Conservation (phyloP, 2,329 filamentous ascomycete genomes). For the Myriosclerotinia duriaeana region DNA sequence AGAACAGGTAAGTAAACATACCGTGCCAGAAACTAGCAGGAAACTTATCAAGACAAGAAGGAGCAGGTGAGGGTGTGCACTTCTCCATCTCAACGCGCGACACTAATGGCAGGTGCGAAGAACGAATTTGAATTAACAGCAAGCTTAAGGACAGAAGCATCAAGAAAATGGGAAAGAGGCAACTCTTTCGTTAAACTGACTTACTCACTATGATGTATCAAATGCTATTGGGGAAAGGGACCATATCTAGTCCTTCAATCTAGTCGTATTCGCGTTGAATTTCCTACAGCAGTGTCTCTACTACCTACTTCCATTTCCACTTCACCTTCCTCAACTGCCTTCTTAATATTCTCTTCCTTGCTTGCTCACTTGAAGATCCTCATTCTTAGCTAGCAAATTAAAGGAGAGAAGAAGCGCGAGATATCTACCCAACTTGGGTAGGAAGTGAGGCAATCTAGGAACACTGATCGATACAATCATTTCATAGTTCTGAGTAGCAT, state of each 20-base stretch:
- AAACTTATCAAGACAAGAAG: not conserved
- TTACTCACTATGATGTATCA: no score
- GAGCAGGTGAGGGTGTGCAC: constrained; percentile 1
- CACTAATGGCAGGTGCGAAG: not conserved
- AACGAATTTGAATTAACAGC: not conserved
- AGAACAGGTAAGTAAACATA: constrained; percentile 15
- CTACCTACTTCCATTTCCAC: no score
- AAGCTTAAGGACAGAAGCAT: not conserved
- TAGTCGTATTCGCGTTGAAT: no score
- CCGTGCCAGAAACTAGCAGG: not conserved
- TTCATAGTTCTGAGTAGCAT: not conserved
- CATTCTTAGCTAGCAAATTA: not conserved
- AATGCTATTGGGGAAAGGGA: no score
- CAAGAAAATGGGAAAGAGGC: not conserved
- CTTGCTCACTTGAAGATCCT: not conserved
- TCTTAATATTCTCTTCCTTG: no score
- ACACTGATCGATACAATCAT: not conserved
- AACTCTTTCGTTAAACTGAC: no score
- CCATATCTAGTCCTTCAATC: no score
- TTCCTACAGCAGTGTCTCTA: no score
- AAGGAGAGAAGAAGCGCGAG: not conserved
- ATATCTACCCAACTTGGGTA: no score
- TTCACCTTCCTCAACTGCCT: no score
- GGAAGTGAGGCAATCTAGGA: no score
- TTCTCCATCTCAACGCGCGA: not conserved